These are phyloP conservation scores for Kwoniella sp. DNA, from an alignment of 768 basidiomycete genomes.

Conservation along the genomic window DNA sequence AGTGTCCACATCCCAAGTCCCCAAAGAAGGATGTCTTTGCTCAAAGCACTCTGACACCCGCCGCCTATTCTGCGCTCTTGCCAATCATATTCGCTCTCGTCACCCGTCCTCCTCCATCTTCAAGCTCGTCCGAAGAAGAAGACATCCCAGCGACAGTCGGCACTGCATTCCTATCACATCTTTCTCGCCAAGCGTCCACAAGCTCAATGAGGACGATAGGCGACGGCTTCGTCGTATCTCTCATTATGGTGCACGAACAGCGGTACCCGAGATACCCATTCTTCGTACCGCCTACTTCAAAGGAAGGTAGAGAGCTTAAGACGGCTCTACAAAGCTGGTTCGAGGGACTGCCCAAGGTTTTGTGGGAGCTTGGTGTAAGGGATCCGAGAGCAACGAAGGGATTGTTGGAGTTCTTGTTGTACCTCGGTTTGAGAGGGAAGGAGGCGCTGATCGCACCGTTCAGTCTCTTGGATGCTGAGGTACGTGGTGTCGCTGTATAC, in stretches of 20 bases:
- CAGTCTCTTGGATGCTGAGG: conserved; percentile 15
- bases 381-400: conserved; percentile 64
- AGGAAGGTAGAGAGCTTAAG: conserved; percentile 10
- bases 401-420: conserved; percentile 67
- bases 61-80: conserved; percentile 46
- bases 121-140: neutral
- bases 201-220: conserved; percentile 69
- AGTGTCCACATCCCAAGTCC: conserved; percentile 20
- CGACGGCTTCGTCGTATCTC: conserved; percentile 72
- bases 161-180: conserved; percentile 68
- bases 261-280: conserved; percentile 46
- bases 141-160: conserved; percentile 58
- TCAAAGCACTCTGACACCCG: conserved; percentile 36
- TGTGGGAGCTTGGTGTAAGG: conserved; percentile 79
- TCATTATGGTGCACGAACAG: conserved; percentile 65
- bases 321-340: conserved; percentile 65
- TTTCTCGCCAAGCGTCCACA: conserved; percentile 63
- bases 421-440: conserved; percentile 43
- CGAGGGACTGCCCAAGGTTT: conserved; percentile 70
- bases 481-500: conserved; percentile 15
- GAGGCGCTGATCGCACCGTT: conserved; percentile 23
- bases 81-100: conserved; percentile 55
- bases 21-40: conserved; percentile 40
- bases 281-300: conserved; percentile 32
- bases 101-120: conserved; percentile 51